A percentile compares a stretch with the other conserved stretches of the same genome.
Conservation (phyloP, 768 basidiomycete genomes). For the Tulasnella sp. region DNA sequence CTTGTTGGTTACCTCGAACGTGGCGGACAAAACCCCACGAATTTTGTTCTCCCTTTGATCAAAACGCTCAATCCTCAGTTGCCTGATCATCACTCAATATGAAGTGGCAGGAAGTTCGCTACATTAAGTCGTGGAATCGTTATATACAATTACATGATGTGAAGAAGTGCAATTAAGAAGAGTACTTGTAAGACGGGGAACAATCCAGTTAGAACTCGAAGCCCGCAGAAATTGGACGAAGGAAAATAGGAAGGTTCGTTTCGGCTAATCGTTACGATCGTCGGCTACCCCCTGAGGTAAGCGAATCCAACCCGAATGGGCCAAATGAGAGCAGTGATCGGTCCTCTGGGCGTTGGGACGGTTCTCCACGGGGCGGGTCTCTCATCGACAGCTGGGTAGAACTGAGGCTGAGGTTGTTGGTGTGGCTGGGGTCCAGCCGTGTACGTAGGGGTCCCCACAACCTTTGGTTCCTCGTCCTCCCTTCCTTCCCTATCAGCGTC, state of each 20-base stretch:
- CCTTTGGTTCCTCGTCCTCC: not conserved
- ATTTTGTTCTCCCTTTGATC: too few relatives aligned
- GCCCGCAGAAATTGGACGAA: not conserved
- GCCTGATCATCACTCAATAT: not conserved
- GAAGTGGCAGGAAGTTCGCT: not conserved
- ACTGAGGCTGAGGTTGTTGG: not conserved
- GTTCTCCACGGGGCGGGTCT: not conserved
- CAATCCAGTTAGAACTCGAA: not conserved
- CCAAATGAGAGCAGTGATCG: constrained; percentile 10
- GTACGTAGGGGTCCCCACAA: not conserved
- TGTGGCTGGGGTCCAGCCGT: not conserved
- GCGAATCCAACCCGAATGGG: constrained; percentile 5
- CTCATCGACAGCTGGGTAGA: not conserved
- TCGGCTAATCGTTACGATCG: not conserved
- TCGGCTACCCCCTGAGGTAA: not conserved
- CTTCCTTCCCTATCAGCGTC: not conserved
- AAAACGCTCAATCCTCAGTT: not conserved
- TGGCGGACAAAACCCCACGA: not conserved
- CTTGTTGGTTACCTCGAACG: not conserved
- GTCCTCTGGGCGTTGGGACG: constrained; percentile 8
- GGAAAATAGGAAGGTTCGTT: not conserved
- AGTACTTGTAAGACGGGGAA: not conserved
- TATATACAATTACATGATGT: not conserved
- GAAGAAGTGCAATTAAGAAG: not conserved
- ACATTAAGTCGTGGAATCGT: not conserved